Conservation (phyloP, 495 filamentous ascomycete genomes). For the Penicillium paradoxum region DNA sequence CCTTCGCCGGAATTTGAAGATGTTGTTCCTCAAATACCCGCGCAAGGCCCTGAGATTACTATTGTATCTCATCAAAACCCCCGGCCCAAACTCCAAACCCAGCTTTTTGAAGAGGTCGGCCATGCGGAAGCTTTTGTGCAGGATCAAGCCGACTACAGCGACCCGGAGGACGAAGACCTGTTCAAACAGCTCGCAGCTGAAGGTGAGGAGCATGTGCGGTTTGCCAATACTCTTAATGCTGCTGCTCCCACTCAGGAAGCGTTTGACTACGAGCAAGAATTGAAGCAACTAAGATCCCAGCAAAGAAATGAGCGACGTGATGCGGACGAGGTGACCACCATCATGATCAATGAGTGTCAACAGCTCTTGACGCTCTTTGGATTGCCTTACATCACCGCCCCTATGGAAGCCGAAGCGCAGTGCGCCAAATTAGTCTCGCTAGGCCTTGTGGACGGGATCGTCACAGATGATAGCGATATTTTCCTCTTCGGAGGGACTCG, state of each 20-base stretch:
- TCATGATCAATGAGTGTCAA: slow-evolving; percentile 95
- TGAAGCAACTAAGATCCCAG: slow-evolving; percentile 80
- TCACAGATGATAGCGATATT: slow-evolving; percentile 97
- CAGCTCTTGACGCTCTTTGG: slow-evolving; percentile 86
- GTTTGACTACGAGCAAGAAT: slow-evolving; percentile 78
- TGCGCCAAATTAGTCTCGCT: slow-evolving; percentile 85
- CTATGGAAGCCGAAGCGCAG: slow-evolving; percentile 98
- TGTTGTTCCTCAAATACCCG: slow-evolving; percentile 24
- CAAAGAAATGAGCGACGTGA: slow-evolving; percentile 94
- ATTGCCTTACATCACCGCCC: slow-evolving; percentile 91
- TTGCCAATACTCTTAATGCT: slow-evolving; percentile 79
- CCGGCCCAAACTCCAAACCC: slow-evolving; percentile 1
- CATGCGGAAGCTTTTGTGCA: slow-evolving; percentile 27
- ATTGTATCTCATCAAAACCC: slow-evolving; percentile 18
- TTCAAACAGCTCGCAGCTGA: slow-evolving; percentile 79
- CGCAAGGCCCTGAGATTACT: slow-evolving; percentile 3
- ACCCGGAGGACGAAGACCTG: slow-evolving; percentile 88
- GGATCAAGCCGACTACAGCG: slow-evolving; percentile 57
- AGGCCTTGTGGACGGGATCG: slow-evolving; percentile 90
- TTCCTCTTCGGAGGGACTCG: slow-evolving; percentile 95
- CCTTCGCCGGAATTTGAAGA: slow-evolving; percentile 53
- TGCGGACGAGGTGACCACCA: slow-evolving; percentile 88
- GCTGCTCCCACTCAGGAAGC: slow-evolving; percentile 53
- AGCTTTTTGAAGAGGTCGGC: slow-evolving; percentile 19
- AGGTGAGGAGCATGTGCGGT: slow-evolving; percentile 86